These are phyloP conservation scores for Barnettozyma populi DNA, from an alignment of 805 yeast species.

Conservation along the genomic window DNA sequence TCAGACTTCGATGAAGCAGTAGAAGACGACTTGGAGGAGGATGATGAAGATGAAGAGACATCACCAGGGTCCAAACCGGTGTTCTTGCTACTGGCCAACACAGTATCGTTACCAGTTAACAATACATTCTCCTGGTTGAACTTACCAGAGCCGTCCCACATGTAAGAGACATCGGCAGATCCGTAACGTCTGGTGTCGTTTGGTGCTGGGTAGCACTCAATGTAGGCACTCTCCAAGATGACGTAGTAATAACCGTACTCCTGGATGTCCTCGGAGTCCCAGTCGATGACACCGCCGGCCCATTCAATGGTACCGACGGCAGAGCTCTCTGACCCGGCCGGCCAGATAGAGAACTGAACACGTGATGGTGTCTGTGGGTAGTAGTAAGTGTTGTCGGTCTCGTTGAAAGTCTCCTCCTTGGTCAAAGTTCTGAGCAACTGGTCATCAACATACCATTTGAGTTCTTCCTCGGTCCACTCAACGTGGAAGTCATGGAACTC, in stretches of 20 bases:
- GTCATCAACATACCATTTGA: constrained; percentile 75
- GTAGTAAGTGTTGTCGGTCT: constrained; percentile 48
- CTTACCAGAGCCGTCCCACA: constrained; percentile 45
- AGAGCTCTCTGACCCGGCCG: constrained; percentile 54
- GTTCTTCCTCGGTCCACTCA: constrained; percentile 74
- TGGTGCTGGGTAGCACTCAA: constrained; percentile 75
- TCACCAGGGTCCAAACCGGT: constrained; percentile 58
- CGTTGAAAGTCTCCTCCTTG: constrained; percentile 55
- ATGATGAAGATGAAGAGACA: constrained; percentile 11
- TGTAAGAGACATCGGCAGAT: constrained; percentile 46
- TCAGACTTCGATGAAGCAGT: not conserved
- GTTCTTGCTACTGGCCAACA: constrained; percentile 54
- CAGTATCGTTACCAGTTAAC: constrained; percentile 58
- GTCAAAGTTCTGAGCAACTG: constrained; percentile 56
- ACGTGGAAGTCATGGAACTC: constrained; percentile 70
- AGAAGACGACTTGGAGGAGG: not conserved
- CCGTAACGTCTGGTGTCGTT: constrained; percentile 31
- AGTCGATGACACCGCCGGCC: constrained; percentile 86
- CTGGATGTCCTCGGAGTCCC: constrained; percentile 71
- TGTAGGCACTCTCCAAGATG: constrained; percentile 49
- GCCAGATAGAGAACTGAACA: constrained; percentile 73
- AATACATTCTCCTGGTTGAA: constrained; percentile 46
- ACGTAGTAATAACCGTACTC: constrained; percentile 81
- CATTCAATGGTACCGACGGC: constrained; percentile 65
- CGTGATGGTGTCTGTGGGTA: constrained; percentile 75